Conservation (phyloP, 2,329 filamentous ascomycete genomes). For the Arthroderma sp. region DNA sequence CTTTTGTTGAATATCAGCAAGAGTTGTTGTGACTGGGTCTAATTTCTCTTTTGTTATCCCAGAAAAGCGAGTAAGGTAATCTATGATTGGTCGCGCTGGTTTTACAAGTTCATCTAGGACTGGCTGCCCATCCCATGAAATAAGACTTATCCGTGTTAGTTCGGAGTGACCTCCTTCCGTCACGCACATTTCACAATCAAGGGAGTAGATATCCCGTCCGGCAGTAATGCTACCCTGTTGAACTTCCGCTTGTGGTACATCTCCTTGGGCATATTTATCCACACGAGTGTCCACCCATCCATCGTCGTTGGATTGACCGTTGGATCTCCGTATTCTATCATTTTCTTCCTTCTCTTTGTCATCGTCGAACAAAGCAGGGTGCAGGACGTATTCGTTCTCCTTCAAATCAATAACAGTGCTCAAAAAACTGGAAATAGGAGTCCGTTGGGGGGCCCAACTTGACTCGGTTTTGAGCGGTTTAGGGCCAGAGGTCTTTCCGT, state of each 20-base stretch:
- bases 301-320: conserved; percentile 37
- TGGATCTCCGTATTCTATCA: conserved; percentile 39
- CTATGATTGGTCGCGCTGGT: conserved; percentile 70
- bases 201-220: conserved; percentile 62
- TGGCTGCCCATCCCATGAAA: conserved; percentile 71
- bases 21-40: conserved; percentile 65
- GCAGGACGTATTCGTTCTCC: conserved; percentile 72
- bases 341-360: conserved; percentile 42
- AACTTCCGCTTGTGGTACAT: conserved; percentile 55
- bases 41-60: conserved; percentile 85
- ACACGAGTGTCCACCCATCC: conserved; percentile 80
- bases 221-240: conserved; percentile 71
- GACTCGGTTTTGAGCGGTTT: conserved; percentile 50
- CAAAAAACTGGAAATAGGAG: conserved; percentile 69
- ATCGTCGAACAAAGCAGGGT: conserved; percentile 58
- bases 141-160: conserved; percentile 74
- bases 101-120: conserved; percentile 87
- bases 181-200: conserved; percentile 97
- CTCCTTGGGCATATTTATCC: conserved; percentile 50
- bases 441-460: conserved; percentile 60
- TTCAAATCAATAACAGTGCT: conserved; percentile 58
- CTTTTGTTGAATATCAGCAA: conserved; percentile 67
- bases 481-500: conserved; percentile 43
- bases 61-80: conserved; percentile 85
- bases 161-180: conserved; percentile 68